phyloP scores from a whole-genome alignment of 306 rosid species.

The Pterocarpus santalinus region DNA sequence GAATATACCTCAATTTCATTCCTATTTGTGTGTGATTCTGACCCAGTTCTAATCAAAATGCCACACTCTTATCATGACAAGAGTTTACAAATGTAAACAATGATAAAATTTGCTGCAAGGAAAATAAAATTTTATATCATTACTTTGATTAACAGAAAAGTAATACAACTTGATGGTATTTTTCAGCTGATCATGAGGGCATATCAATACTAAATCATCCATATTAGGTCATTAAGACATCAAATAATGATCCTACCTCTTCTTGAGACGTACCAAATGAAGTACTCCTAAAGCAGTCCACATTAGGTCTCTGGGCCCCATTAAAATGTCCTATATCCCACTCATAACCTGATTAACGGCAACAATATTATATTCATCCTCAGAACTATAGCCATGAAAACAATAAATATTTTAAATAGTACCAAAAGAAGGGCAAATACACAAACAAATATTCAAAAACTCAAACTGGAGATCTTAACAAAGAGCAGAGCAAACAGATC shows the following conservation, averaged over 20 bases:
- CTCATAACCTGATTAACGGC: conserved; percentile 80
- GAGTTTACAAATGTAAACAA: conserved; percentile 4
- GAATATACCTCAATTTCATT: not conserved
- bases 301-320: conserved; percentile 83
- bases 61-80: conserved; percentile 22
- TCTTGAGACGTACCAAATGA: conserved; percentile 77
- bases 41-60: not conserved
- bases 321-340: conserved; percentile 95
- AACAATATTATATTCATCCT: conserved; percentile 46
- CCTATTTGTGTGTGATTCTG: not conserved
- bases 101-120: conserved; percentile 1
- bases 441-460: conserved; percentile 9
- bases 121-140: conserved; percentile 37
- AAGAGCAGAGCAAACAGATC: not conserved
- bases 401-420: conserved; percentile 7
- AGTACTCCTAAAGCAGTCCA: conserved; percentile 95
- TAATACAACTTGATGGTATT: conserved; percentile 30
- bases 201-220: conserved; percentile 31
- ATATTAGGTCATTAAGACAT: conserved; percentile 31
- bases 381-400: conserved; percentile 42
- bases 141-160: not conserved
- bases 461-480: conserved; percentile 15
- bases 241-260: conserved; percentile 67
- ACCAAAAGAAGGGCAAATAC: conserved; percentile 8
- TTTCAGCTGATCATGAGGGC: conserved; percentile 39